phyloP scores from a whole-genome alignment of 2,329 filamentous ascomycete genomes.

The Arthrobotrys sphaeroides region DNA sequence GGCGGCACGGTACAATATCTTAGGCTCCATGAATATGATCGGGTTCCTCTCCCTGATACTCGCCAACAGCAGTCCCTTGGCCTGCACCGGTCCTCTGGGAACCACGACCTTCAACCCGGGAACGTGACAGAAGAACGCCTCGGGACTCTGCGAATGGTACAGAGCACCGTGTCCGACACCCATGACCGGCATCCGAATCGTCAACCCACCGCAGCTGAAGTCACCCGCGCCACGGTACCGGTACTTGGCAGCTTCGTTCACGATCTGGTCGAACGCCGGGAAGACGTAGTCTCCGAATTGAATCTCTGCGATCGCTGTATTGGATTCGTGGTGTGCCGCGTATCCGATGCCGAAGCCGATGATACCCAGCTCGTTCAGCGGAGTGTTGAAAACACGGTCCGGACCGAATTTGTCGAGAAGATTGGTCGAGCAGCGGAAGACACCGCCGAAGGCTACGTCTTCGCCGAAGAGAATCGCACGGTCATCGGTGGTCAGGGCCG shows the following conservation, averaged over 20 bases:
- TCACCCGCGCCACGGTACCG: conserved; percentile 71
- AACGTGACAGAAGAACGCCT: conserved; percentile 86
- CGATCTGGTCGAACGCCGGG: conserved; percentile 91
- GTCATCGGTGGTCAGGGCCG: conserved; percentile 83
- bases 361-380: conserved; percentile 91
- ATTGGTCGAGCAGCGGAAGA: conserved; percentile 93
- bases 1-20: conserved; percentile 88
- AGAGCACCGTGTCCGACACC: conserved; percentile 88
- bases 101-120: conserved; percentile 86
- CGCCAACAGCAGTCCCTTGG: conserved; percentile 83
- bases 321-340: conserved; percentile 71
- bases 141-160: conserved; percentile 89
- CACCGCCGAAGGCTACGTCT: conserved; percentile 95
- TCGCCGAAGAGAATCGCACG: conserved; percentile 92
- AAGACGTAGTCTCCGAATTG: conserved; percentile 96
- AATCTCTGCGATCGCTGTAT: conserved; percentile 92
- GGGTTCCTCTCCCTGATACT: conserved; percentile 83
- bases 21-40: conserved; percentile 92
- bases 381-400: conserved; percentile 95
- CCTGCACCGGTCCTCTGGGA: conserved; percentile 84
- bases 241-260: conserved; percentile 91
- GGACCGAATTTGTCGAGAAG: conserved; percentile 86
- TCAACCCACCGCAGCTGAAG: conserved; percentile 76
- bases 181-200: conserved; percentile 88
- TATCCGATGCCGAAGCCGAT: conserved; percentile 91